Evolutionary conservation across 2,329 filamentous ascomycete genomes (phyloP).

Genomic region (Paracamarosporium sp.): DNA sequence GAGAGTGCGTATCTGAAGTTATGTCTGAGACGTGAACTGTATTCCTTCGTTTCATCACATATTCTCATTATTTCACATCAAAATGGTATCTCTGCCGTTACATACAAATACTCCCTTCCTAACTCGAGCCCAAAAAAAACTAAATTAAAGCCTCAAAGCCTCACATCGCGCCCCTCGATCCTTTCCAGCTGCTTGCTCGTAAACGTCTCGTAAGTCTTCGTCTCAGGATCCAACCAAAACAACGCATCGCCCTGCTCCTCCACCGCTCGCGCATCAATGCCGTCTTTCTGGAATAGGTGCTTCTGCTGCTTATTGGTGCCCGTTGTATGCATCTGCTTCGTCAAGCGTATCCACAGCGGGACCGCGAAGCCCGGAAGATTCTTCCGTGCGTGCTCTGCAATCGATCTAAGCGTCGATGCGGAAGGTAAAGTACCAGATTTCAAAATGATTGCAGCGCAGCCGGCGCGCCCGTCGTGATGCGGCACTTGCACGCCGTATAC

Average conservation of each 20-base stretch:
- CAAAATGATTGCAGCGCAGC: slow-evolving; percentile 52
- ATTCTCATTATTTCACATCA: too few species aligned
- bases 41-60: too few species aligned
- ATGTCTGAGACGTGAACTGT: too few species aligned
- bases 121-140: background rate
- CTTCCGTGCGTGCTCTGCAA: slow-evolving; percentile 46
- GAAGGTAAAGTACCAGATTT: slow-evolving; percentile 19
- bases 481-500: slow-evolving; percentile 56
- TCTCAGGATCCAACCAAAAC: slow-evolving; percentile 47
- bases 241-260: slow-evolving; percentile 45
- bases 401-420: slow-evolving; percentile 19
- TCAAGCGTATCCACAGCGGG: slow-evolving; percentile 52
- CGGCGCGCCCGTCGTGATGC: slow-evolving; percentile 52
- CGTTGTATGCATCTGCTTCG: slow-evolving; percentile 50
- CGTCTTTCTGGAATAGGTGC: slow-evolving; percentile 48
- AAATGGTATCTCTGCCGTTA: background rate
- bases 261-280: slow-evolving; percentile 49
- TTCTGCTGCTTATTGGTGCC: slow-evolving; percentile 58
- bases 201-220: slow-evolving; percentile 36
- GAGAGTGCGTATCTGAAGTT: too few species aligned
- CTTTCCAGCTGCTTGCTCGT: slow-evolving; percentile 28
- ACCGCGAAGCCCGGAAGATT: slow-evolving; percentile 52
- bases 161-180: slow-evolving; percentile 34
- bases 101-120: background rate
- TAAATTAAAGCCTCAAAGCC: slow-evolving; percentile 30